Percentiles rank a stretch among this genome's conserved stretches.
Evolutionary conservation across 164 flowering plant genomes (phyloP).

Genomic region (Buxus sempervirens): DNA sequence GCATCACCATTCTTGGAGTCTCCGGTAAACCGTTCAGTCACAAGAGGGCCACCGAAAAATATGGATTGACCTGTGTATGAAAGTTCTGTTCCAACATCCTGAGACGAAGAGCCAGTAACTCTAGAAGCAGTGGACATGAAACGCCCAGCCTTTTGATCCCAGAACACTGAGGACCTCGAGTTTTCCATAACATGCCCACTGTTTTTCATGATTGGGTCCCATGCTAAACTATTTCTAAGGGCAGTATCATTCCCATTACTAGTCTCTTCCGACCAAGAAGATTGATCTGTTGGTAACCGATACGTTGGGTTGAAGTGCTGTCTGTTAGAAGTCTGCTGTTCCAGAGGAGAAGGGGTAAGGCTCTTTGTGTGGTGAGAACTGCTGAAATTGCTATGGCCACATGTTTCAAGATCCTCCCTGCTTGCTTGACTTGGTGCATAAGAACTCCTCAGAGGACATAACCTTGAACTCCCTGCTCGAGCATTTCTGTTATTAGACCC

Average conservation of each 20-base stretch:
- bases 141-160: constrained; percentile 88
- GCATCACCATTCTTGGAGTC: constrained; percentile 30
- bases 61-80: constrained; percentile 80
- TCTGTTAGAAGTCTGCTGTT: constrained; percentile 36
- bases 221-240: constrained; percentile 17
- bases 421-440: constrained; percentile 84
- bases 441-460: constrained; percentile 57
- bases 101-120: constrained; percentile 32
- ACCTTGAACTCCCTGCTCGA: constrained; percentile 32
- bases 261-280: constrained; percentile 49
- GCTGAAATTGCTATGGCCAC: constrained; percentile 56
- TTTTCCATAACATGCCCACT: constrained; percentile 23
- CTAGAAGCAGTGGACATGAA: constrained; percentile 58
- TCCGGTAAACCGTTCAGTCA: constrained; percentile 40
- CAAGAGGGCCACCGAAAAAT: constrained; percentile 84
- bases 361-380: constrained; percentile 54
- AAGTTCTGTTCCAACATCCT: constrained; percentile 52
- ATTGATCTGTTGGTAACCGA: constrained; percentile 57
- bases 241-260: constrained; percentile 31
- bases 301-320: constrained; percentile 74
- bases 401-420: constrained; percentile 63
- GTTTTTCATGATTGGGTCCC: constrained; percentile 28
- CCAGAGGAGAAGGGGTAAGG: constrained; percentile 37
- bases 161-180: constrained; percentile 52
- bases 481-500: constrained; percentile 33